These are phyloP conservation scores for Globisporangium middletonii DNA, from an alignment of 352 stramenopile species.

Conservation along the genomic window DNA sequence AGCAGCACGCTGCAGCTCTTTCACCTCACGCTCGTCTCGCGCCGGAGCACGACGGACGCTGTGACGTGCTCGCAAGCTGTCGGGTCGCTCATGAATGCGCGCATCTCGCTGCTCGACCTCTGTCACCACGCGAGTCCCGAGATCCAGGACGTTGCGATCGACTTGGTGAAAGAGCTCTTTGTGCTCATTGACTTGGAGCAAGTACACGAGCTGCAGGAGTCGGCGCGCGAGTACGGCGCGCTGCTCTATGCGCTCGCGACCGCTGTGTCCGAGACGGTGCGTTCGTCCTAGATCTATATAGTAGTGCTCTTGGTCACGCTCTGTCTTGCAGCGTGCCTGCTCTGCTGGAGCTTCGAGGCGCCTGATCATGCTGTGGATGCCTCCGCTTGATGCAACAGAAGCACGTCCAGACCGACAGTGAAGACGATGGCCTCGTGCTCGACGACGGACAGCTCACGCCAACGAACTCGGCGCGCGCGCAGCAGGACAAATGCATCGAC, in stretches of 20 bases:
- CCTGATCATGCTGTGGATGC: no score
- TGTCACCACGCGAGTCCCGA: slow-evolving; percentile 41
- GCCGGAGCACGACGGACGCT: slow-evolving; percentile 40
- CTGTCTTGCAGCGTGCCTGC: no score
- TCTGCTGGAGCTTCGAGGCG: no score
- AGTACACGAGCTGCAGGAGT: slow-evolving; percentile 74
- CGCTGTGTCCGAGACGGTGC: slow-evolving; percentile 28
- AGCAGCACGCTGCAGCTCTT: slow-evolving; percentile 53
- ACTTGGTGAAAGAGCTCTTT: slow-evolving; percentile 76
- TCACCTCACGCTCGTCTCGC: slow-evolving; percentile 51
- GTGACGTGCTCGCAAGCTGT: slow-evolving; percentile 60
- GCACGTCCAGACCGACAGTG: slow-evolving; percentile 2
- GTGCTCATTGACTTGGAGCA: slow-evolving; percentile 64
- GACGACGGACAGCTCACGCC: slow-evolving; percentile 27
- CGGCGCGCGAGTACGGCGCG: slow-evolving; percentile 66
- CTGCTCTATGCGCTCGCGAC: slow-evolving; percentile 60
- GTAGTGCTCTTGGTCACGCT: no score
- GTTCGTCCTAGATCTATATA: slow-evolving; percentile 3
- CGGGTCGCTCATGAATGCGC: slow-evolving; percentile 53
- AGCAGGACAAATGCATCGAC: slow-evolving; percentile 49
- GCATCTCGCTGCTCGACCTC: slow-evolving; percentile 59
- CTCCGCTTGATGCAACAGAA: neutral
- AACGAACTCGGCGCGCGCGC: slow-evolving; percentile 25
- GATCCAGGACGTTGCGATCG: slow-evolving; percentile 52
- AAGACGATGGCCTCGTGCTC: slow-evolving; percentile 10